Percentiles rank a stretch among this genome's conserved stretches.
Conservation (phyloP, 495 filamentous ascomycete species). For the Extremus antarcticus region DNA sequence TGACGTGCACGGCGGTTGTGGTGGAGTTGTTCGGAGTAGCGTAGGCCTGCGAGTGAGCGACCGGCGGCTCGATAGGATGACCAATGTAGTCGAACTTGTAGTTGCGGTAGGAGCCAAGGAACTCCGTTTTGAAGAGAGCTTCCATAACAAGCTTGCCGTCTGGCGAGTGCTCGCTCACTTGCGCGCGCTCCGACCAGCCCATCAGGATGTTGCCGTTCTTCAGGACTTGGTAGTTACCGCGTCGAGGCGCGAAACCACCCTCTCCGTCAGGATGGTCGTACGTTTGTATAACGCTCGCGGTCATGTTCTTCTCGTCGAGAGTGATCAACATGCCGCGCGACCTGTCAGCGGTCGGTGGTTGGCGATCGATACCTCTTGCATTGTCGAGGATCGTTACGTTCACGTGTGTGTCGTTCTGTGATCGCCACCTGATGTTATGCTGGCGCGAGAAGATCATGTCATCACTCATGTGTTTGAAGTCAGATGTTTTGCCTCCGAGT, state of each 20-base stretch:
- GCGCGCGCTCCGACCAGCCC: constrained; percentile 7
- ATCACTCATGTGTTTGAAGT: background rate
- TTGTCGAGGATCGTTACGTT: constrained; percentile 13
- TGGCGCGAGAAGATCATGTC: constrained; percentile 13
- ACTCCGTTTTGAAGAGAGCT: constrained; percentile 1
- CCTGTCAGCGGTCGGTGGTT: background rate
- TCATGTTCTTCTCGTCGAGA: constrained; percentile 8
- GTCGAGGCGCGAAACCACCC: background rate
- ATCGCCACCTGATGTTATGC: constrained; percentile 8
- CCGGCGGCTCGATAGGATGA: constrained; percentile 5
- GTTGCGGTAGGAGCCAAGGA: constrained; percentile 7
- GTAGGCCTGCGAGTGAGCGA: constrained; percentile 1
- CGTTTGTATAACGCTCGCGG: background rate
- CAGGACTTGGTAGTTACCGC: constrained; percentile 7
- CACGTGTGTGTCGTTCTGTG: constrained; percentile 8
- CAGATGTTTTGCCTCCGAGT: constrained; percentile 9
- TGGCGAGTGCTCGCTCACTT: constrained; percentile 2
- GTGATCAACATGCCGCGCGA: constrained; percentile 11
- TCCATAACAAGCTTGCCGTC: constrained; percentile 6
- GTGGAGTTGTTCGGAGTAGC: background rate
- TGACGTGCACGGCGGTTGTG: constrained; percentile 7
- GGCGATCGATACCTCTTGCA: background rate
- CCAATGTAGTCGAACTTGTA: constrained; percentile 10
- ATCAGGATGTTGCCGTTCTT: constrained; percentile 15
- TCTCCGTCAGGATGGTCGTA: constrained; percentile 6